phyloP scores from a whole-genome alignment of 1,284 basidiomycete genomes.

The Kwoniella shivajii region DNA sequence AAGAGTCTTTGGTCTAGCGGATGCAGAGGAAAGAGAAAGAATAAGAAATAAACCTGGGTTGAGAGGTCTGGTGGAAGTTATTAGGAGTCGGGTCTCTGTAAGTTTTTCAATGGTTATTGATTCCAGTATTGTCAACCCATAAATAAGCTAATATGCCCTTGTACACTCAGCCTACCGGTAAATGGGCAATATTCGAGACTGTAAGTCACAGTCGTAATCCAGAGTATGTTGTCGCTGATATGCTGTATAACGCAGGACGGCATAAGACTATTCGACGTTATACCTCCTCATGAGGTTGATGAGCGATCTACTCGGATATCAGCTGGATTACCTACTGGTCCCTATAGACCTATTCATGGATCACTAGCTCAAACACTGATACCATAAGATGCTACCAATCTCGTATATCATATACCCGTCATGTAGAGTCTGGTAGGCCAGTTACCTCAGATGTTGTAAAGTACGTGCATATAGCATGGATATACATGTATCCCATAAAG shows the following conservation, averaged over 20 bases:
- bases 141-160: neutral
- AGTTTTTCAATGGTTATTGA: no score
- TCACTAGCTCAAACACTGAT: conserved; percentile 36
- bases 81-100: conserved; percentile 48
- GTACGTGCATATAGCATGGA: no score
- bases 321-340: conserved; percentile 32
- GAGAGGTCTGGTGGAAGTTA: conserved; percentile 47
- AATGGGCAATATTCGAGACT: conserved; percentile 51
- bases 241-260: conserved; percentile 37
- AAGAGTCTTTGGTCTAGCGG: conserved; percentile 45
- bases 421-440: no score
- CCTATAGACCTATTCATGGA: conserved; percentile 32
- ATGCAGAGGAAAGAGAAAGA: conserved; percentile 45
- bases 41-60: conserved; percentile 31
- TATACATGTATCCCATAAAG: no score
- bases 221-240: neutral
- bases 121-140: neutral
- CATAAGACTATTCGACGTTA: conserved; percentile 34
- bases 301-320: conserved; percentile 34
- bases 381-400: no score
- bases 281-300: conserved; percentile 37
- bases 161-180: conserved; percentile 39
- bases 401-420: no score
- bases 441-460: no score
- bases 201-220: conserved; percentile 26